Evolutionary conservation across 176 grass and related monocot species (phyloP).

Genomic region (Lolium multiflorum): DNA sequence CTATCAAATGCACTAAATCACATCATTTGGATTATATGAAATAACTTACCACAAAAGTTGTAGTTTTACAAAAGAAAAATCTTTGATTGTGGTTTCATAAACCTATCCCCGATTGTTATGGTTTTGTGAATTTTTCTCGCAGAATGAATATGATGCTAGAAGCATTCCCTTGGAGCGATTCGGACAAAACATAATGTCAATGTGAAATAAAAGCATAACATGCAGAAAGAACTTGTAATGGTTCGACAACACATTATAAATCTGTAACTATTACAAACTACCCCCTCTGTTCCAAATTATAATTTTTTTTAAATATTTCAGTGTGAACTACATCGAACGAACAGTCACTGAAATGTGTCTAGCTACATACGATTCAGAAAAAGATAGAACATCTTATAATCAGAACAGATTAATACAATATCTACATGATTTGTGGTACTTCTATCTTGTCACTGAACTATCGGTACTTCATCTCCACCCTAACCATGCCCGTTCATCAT

Average conservation of each 20-base stretch:
- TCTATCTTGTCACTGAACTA: not conserved
- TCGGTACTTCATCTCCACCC: not conserved
- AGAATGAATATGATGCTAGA: not conserved
- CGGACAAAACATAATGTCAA: not conserved
- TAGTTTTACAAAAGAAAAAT: no score
- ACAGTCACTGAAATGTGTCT: no score
- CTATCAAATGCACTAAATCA: no score
- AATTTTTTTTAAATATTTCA: no score
- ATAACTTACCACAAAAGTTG: no score
- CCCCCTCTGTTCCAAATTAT: not conserved
- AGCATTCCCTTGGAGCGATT: not conserved
- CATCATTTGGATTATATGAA: no score
- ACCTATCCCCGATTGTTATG: no score
- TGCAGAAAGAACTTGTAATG: constrained; percentile 18
- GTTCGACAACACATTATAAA: not conserved
- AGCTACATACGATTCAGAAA: no score
- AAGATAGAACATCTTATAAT: no score
- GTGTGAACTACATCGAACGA: no score
- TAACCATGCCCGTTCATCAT: not conserved
- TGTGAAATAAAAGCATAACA: not conserved
- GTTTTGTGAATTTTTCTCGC: no score
- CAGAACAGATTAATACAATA: not conserved
- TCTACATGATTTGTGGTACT: not conserved
- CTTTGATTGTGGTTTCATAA: no score
- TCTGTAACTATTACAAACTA: not conserved